Evolutionary conservation across 2,329 filamentous ascomycete genomes (phyloP).

Genomic region (Atkinsonella hypoxylon): DNA sequence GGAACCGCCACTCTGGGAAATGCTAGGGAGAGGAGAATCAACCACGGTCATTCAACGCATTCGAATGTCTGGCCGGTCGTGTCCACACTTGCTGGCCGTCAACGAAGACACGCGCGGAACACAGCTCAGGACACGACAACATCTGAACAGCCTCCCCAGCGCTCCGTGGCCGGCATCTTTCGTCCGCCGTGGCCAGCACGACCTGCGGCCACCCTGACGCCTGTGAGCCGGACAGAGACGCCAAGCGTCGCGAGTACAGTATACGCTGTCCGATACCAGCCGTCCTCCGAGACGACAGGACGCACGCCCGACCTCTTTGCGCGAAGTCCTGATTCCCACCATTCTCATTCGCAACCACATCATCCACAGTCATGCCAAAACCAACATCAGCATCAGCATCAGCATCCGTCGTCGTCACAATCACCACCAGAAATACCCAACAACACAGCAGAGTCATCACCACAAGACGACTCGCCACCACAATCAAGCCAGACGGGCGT

Average conservation of each 20-base stretch:
- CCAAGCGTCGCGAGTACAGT: conserved; percentile 52
- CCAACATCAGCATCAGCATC: not conserved
- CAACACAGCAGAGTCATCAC: conserved; percentile 19
- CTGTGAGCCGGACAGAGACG: conserved; percentile 49
- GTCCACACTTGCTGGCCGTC: conserved; percentile 15
- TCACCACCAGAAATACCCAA: not conserved
- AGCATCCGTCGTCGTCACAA: not conserved
- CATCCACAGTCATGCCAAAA: conserved; percentile 7
- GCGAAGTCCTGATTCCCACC: conserved; percentile 28
- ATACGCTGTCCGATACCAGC: conserved; percentile 50
- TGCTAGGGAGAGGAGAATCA: not conserved
- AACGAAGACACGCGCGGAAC: conserved; percentile 13
- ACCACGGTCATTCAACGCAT: not conserved
- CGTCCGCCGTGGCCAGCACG: conserved; percentile 45
- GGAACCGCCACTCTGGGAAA: conserved; percentile 5
- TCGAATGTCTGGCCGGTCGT: conserved; percentile 18
- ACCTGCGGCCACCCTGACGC: conserved; percentile 42
- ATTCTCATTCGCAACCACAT: not conserved
- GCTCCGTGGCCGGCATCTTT: conserved; percentile 23
- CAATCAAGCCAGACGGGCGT: conserved; percentile 15
- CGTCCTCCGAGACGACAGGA: conserved; percentile 39
- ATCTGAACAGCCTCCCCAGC: conserved; percentile 14
- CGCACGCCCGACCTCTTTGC: conserved; percentile 30
- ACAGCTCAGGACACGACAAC: conserved; percentile 9
- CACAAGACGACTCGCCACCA: conserved; percentile 22